Conservation (phyloP, 129 eudicot species). For the Mikania micrantha region DNA sequence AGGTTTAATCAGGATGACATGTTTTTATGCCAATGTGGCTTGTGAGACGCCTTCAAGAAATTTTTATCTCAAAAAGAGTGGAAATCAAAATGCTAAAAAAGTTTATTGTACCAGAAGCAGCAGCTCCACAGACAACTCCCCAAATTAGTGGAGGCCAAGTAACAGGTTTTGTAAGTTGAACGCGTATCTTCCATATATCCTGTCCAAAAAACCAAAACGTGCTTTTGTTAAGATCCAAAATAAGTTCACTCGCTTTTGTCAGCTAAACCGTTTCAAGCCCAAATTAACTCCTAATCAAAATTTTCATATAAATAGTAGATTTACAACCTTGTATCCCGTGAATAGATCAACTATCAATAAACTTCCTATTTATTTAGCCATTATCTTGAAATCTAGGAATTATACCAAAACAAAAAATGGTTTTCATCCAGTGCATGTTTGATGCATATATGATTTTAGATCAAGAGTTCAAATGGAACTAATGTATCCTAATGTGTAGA, state of each 20-base stretch:
- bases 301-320: not conserved
- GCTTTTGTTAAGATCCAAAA: not conserved
- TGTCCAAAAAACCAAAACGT: constrained; percentile 17
- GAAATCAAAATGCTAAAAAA: not conserved
- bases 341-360: not conserved
- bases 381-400: not conserved
- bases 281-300: not conserved
- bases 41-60: not conserved
- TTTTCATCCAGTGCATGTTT: not conserved
- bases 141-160: constrained; percentile 98
- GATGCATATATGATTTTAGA: not conserved
- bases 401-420: not conserved
- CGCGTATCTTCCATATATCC: constrained; percentile 94
- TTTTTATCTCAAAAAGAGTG: not conserved
- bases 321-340: not conserved
- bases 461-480: not conserved
- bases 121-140: constrained; percentile 99
- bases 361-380: not conserved
- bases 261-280: not conserved
- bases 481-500: not conserved
- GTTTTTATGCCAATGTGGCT: not conserved
- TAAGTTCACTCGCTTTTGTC: not conserved
- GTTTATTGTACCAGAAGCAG: constrained; percentile 71
- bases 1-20: not conserved
- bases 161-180: constrained; percentile 93